Evolutionary conservation across 768 basidiomycete genomes (phyloP), one percentile per base, ranked within the genome.

Genomic region (Leccinum fibrillosum): DNA sequence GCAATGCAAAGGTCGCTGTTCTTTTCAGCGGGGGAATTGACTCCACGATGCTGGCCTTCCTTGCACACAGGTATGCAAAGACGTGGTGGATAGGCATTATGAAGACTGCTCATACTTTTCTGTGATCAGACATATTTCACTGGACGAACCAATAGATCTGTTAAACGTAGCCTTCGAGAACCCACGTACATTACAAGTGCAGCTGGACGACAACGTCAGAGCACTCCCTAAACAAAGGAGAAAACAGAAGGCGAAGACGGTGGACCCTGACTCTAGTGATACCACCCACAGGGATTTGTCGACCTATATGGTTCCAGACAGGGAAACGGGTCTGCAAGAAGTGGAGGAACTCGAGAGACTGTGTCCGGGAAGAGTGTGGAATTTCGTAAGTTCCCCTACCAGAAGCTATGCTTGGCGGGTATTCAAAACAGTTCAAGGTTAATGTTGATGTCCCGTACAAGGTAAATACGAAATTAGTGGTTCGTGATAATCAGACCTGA

Each of bases 1-100:
- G 77, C 7, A 70, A 76, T 52, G 78, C 87, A 4, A 80, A 88
- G 53, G 78, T 97, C 3, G 94, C 89, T 2, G 80, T 99, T 9
- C 80, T 99, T 9, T 99, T 98, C 72, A 96, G 93, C 37, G 97
- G 97, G 30, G 97, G 97, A 0, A 92, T 99, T 47, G 97, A 99
- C 69, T 98, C 88, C 11, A 88, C 95, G 1, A 76, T 91, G 42
- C 66, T 98, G 7, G 85, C 95, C 0, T 88, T 83, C 66, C 77
- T 99, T 5, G 90, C 93, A 1, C 82, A 95, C 66, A 78, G 77
- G 89, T 91, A 66, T 53, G 81, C 66, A 30, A 26, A 37, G 15
- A 35, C 12, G 26, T 45, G 6, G 11, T 45, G 7, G 12, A 32
- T 35, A 17, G 32, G 6, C 48, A 32, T 47, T 15, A 17, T 19